A percentile compares a stretch with the other conserved stretches of the same genome.
Evolutionary conservation across 441 rosid genomes (phyloP).

Genomic region (Croton setiger): DNA sequence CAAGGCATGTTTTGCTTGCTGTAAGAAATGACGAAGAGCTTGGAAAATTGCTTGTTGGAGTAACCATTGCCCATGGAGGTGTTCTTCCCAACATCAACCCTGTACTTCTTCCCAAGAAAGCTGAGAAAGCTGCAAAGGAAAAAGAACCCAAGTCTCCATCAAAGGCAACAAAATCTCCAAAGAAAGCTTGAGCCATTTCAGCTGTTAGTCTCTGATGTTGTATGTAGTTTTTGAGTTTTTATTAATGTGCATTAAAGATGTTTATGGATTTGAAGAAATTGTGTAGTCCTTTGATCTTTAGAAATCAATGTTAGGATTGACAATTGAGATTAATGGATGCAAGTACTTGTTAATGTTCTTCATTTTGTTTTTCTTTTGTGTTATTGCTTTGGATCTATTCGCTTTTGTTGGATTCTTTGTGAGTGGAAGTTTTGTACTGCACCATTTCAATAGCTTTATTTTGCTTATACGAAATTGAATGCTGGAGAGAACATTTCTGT

Average conservation of each 20-base stretch:
- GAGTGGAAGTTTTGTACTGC: not conserved
- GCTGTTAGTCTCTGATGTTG: not conserved
- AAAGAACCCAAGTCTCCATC: constrained; percentile 24
- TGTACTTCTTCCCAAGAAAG: constrained; percentile 16
- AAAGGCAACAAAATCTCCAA: constrained; percentile 22
- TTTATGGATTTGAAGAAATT: not conserved
- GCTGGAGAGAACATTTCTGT: not conserved
- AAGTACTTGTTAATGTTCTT: constrained; percentile 3
- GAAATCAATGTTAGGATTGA: not conserved
- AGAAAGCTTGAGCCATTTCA: constrained; percentile 13
- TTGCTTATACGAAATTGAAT: not conserved
- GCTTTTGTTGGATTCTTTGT: no score
- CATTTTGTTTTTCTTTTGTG: not conserved
- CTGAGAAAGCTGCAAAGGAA: constrained; percentile 12
- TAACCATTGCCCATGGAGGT: constrained; percentile 25
- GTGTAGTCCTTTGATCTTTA: not conserved
- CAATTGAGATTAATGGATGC: constrained; percentile 11
- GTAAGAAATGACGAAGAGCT: constrained; percentile 26
- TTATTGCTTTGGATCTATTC: not conserved
- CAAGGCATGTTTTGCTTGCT: constrained; percentile 22
- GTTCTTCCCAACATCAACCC: constrained; percentile 27
- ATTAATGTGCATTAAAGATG: not conserved
- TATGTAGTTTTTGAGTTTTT: not conserved
- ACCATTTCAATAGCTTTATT: no score
- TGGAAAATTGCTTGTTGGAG: constrained; percentile 21